These are phyloP conservation scores for Fallopia convolvulus DNA, from an alignment of 148 eudicot species.

Conservation along the genomic window DNA sequence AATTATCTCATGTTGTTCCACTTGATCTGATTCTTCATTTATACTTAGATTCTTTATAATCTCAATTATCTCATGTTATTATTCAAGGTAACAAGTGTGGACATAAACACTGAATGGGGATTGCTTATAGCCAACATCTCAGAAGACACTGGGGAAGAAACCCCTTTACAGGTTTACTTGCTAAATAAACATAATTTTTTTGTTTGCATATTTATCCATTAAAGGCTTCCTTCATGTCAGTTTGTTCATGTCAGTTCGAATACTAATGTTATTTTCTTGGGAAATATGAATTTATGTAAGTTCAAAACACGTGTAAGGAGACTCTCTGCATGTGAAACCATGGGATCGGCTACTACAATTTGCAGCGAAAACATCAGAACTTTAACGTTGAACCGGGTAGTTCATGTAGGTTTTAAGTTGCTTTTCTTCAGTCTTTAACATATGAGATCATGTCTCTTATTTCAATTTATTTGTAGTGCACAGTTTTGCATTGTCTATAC, in stretches of 20 bases:
- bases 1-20: background rate
- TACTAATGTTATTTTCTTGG: background rate
- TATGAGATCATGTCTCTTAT: constrained; percentile 2
- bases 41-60: background rate
- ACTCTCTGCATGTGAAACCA: constrained; percentile 98
- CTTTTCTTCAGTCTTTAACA: background rate
- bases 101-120: constrained; percentile 96
- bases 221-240: background rate
- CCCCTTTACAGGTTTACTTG: constrained; percentile 80
- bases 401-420: background rate
- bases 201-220: background rate
- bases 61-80: background rate
- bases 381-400: constrained; percentile 75
- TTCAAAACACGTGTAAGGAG: constrained; percentile 58
- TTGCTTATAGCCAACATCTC: constrained; percentile 95
- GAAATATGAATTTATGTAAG: background rate
- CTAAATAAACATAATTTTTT: background rate
- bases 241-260: constrained; percentile 7
- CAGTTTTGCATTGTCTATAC: background rate
- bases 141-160: constrained; percentile 98
- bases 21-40: background rate
- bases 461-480: background rate
- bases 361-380: constrained; percentile 99
- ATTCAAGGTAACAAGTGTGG: constrained; percentile 83
- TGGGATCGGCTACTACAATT: constrained; percentile 99